These are phyloP conservation scores for Cladophialophora exuberans DNA, from an alignment of 2,329 filamentous ascomycete species.

Conservation along the genomic window DNA sequence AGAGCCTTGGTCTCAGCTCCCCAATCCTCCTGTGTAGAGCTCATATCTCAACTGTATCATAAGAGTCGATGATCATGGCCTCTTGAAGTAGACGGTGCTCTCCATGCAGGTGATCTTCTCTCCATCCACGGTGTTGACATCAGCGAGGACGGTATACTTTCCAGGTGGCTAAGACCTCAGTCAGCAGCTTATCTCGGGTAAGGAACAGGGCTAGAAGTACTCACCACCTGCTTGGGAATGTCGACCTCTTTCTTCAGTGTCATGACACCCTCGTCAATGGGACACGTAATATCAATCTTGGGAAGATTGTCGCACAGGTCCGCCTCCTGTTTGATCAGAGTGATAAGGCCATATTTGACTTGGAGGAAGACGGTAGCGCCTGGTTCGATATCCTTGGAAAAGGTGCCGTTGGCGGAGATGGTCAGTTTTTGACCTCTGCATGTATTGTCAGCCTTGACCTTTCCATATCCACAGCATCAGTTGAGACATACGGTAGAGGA, in stretches of 20 bases:
- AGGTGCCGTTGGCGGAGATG: slow-evolving; percentile 77
- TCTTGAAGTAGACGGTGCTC: slow-evolving; percentile 48
- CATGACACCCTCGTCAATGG: slow-evolving; percentile 77
- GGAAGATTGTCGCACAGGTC: slow-evolving; percentile 79
- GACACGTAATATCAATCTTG: slow-evolving; percentile 80
- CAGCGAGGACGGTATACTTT: slow-evolving; percentile 87
- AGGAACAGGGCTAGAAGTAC: not conserved
- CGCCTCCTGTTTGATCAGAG: slow-evolving; percentile 76
- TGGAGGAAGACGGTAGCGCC: slow-evolving; percentile 80
- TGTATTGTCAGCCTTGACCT: slow-evolving; percentile 1
- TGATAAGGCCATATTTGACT: slow-evolving; percentile 95
- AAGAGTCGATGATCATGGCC: not conserved
- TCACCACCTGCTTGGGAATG: slow-evolving; percentile 73
- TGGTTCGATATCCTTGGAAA: slow-evolving; percentile 71
- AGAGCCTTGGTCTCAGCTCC: not conserved
- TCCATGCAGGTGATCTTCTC: slow-evolving; percentile 84
- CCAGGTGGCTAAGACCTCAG: slow-evolving; percentile 54
- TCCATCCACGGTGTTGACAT: slow-evolving; percentile 75
- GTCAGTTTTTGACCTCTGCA: slow-evolving; percentile 73
- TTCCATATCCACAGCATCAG: not conserved
- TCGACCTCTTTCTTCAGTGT: slow-evolving; percentile 78
- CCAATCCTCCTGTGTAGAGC: not conserved
- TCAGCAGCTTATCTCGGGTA: slow-evolving; percentile 10
- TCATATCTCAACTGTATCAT: not conserved
- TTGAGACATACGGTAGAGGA: slow-evolving; percentile 73